These are phyloP conservation scores for Barnettozyma populi DNA, from an alignment of 805 yeast species.

Conservation along the genomic window DNA sequence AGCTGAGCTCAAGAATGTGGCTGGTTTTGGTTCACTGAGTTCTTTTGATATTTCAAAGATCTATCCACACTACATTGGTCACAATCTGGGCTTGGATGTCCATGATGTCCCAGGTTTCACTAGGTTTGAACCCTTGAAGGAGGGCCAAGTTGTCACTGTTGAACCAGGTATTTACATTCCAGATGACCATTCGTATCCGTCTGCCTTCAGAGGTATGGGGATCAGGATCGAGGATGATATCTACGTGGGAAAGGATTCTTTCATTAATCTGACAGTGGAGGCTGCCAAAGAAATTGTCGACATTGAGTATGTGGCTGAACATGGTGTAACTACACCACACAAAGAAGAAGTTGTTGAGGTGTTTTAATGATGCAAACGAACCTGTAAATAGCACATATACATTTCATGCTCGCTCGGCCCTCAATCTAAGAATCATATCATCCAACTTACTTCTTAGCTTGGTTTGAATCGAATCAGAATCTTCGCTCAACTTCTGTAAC, in stretches of 20 bases:
- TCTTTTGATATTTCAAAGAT: slow-evolving; percentile 48
- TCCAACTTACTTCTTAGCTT: slow-evolving; percentile 8
- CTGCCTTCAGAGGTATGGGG: slow-evolving; percentile 80
- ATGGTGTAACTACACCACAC: slow-evolving; percentile 50
- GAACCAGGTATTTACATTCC: slow-evolving; percentile 97
- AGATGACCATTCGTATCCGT: slow-evolving; percentile 60
- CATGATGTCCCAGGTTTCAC: slow-evolving; percentile 73
- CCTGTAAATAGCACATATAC: background rate
- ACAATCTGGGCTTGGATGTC: slow-evolving; percentile 87
- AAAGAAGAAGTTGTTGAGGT: slow-evolving; percentile 37
- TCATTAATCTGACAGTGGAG: slow-evolving; percentile 65
- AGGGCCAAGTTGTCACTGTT: slow-evolving; percentile 84
- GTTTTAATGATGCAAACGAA: background rate
- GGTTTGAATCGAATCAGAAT: slow-evolving; percentile 17
- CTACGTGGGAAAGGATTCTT: slow-evolving; percentile 60
- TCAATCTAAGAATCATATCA: background rate
- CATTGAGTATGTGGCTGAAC: slow-evolving; percentile 60
- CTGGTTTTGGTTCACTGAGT: slow-evolving; percentile 57
- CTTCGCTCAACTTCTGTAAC: slow-evolving; percentile 18
- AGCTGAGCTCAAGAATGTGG: slow-evolving; percentile 53
- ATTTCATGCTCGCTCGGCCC: background rate
- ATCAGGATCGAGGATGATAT: slow-evolving; percentile 93
- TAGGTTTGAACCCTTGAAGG: slow-evolving; percentile 44
- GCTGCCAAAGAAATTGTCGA: slow-evolving; percentile 85
- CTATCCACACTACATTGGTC: slow-evolving; percentile 95